Evolutionary conservation across 2,329 filamentous ascomycete species (phyloP).

Genomic region (Colletotrichum sojae): DNA sequence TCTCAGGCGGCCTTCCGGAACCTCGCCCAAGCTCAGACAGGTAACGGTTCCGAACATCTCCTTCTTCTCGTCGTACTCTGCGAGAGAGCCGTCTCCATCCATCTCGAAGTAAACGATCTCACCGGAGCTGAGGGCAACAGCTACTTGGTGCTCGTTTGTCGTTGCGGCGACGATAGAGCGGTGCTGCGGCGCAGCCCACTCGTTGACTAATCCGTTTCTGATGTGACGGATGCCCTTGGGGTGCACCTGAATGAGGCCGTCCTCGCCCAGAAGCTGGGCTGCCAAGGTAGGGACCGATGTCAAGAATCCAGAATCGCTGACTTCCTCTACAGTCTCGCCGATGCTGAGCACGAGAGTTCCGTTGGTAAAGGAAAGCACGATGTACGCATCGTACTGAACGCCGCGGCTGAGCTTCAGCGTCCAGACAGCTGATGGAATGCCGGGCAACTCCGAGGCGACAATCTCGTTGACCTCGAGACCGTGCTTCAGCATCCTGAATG

Average conservation of each 20-base stretch:
- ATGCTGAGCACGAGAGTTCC: slow-evolving; percentile 94
- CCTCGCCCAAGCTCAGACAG: slow-evolving; percentile 91
- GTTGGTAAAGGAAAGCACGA: slow-evolving; percentile 93
- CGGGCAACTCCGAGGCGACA: slow-evolving; percentile 92
- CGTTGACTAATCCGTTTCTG: slow-evolving; percentile 82
- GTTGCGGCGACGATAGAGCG: slow-evolving; percentile 95
- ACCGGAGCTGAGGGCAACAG: slow-evolving; percentile 92
- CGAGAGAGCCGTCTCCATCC: slow-evolving; percentile 89
- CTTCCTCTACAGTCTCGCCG: slow-evolving; percentile 96
- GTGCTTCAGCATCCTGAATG: slow-evolving; percentile 92
- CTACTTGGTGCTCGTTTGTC: slow-evolving; percentile 93
- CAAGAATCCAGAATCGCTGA: slow-evolving; percentile 93
- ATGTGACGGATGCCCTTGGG: slow-evolving; percentile 97
- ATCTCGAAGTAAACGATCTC: slow-evolving; percentile 99
- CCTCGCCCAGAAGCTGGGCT: slow-evolving; percentile 93
- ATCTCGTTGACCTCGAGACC: slow-evolving; percentile 95
- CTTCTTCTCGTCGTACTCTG: slow-evolving; percentile 95
- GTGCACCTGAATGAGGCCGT: slow-evolving; percentile 93
- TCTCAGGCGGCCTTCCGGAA: slow-evolving; percentile 89
- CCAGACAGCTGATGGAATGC: slow-evolving; percentile 93
- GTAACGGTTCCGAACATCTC: slow-evolving; percentile 97
- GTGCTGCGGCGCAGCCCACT: slow-evolving; percentile 95
- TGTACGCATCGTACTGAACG: slow-evolving; percentile 93
- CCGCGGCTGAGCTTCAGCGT: slow-evolving; percentile 87
- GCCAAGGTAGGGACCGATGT: slow-evolving; percentile 90